Percentiles rank a stretch among this genome's conserved stretches.
Evolutionary conservation across 148 eudicot species (phyloP).

Genomic region (Cornus florida): DNA sequence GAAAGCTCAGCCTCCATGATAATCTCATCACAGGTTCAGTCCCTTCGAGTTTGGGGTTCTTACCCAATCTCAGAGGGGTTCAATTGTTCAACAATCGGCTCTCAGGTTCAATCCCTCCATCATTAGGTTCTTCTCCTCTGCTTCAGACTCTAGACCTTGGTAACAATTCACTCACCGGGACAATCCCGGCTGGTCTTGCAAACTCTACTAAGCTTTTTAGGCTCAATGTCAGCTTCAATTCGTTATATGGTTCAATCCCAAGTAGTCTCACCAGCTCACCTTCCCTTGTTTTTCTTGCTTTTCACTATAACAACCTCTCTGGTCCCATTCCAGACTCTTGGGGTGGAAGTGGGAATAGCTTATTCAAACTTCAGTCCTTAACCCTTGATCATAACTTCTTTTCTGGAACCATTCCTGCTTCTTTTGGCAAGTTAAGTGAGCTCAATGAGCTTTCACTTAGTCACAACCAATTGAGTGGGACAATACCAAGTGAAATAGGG

Average conservation of each 20-base stretch:
- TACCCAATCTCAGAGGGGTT: slow-evolving; percentile 78
- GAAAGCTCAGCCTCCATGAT: slow-evolving; percentile 87
- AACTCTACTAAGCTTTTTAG: slow-evolving; percentile 59
- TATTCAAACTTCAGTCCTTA: too few relatives aligned
- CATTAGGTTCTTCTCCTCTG: slow-evolving; percentile 52
- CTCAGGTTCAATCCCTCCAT: slow-evolving; percentile 69
- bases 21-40: slow-evolving; percentile 61
- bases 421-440: slow-evolving; percentile 24
- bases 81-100: slow-evolving; percentile 68
- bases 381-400: too few relatives aligned
- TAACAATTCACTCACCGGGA: slow-evolving; percentile 55
- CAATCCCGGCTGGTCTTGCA: slow-evolving; percentile 53
- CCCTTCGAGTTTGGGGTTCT: slow-evolving; percentile 57
- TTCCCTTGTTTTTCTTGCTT: slow-evolving; percentile 48
- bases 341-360: too few relatives aligned
- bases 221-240: slow-evolving; percentile 75
- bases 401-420: slow-evolving; percentile 48
- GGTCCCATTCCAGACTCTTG: slow-evolving; percentile 43
- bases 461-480: slow-evolving; percentile 37
- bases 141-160: slow-evolving; percentile 76
- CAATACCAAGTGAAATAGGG: slow-evolving; percentile 43
- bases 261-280: slow-evolving; percentile 39
- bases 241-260: slow-evolving; percentile 59
- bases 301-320: slow-evolving; percentile 57
- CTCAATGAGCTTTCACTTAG: slow-evolving; percentile 33